Percentiles rank a stretch among this genome's conserved stretches.
Evolutionary conservation across 2,329 filamentous ascomycete species (phyloP).

Genomic region (Epichloe coenophiala): DNA sequence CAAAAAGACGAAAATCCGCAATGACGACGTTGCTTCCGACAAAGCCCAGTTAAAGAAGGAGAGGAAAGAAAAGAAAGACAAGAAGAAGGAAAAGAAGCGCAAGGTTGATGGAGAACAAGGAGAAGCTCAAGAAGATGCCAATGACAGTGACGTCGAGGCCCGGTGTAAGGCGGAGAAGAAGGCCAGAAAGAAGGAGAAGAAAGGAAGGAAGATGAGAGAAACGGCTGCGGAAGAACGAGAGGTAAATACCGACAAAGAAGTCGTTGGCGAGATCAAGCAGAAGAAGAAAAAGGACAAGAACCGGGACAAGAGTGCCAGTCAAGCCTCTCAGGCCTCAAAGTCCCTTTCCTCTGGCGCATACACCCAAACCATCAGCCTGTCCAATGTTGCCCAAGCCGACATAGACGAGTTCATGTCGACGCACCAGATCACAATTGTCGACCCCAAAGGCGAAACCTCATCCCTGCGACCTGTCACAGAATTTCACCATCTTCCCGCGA

Average conservation of each 20-base stretch:
- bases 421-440: conserved; percentile 65
- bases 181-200: conserved; percentile 17
- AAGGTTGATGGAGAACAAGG: conserved; percentile 13
- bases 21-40: conserved; percentile 14
- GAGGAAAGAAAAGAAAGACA: conserved; percentile 13
- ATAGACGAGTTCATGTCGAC: conserved; percentile 65
- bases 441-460: conserved; percentile 41
- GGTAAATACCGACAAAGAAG: conserved; percentile 7
- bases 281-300: conserved; percentile 21
- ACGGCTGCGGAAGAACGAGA: conserved; percentile 12
- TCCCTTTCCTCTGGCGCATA: conserved; percentile 29
- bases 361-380: conserved; percentile 48
- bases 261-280: conserved; percentile 13
- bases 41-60: conserved; percentile 26
- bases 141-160: conserved; percentile 10
- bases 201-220: conserved; percentile 21
- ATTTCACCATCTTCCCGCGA: conserved; percentile 68
- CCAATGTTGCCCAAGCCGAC: conserved; percentile 56
- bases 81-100: conserved; percentile 21
- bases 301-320: neutral
- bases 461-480: conserved; percentile 62
- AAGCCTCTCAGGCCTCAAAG: conserved; percentile 7
- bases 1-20: conserved; percentile 27
- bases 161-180: conserved; percentile 9
- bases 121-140: conserved; percentile 8